Evolutionary conservation across 2,329 filamentous ascomycete species (phyloP), one percentile per base, ranked within the genome.

Genomic region (Neodidymelliopsis sp.): DNA sequence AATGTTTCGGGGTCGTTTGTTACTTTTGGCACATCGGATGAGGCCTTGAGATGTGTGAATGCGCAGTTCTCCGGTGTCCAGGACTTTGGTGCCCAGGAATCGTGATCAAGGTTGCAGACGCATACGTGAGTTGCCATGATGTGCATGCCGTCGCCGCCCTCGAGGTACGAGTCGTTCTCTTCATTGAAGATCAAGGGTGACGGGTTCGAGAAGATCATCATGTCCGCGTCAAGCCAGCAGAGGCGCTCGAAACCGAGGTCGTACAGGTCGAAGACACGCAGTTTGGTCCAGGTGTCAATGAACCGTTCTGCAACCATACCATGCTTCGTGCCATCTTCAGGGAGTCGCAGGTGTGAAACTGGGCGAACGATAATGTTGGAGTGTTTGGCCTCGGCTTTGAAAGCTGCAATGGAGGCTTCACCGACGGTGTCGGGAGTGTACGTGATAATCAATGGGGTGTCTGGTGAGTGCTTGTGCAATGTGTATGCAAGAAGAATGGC

Each of bases 241-340:
- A 80, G 57, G 6, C 68, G 69, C 29, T 77, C 70, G 31, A 60
- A 60, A 3, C 48, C 53, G 12, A 49, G 59, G 25, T 44, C 62
- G 65, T 55, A 65, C 52, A 78, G 50, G 45, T 80, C 74, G 57
- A 82, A 82, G 16, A 81, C 79, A n/a, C 78, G 75, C 3, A 83
- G 70, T 57, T 82, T 82, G 2, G 79, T 82, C 76, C 79, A 82
- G 3, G 80, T 82, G 54, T 82, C 80, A 47, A 71, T 72, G 64
- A 82, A 82, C 16, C 79, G 75, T 48, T 79, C 74, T 1, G 79
- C 78, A 23, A 82, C 79, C 48, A 74, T 70, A 29, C 73, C 70
- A 38, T 71, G 62, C 18, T 57, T 54, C 0, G 58, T 59, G 11
- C 58, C 59, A 49, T 60, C 54, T 13, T 59, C 57, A 0, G 71